Evolutionary conservation across 148 eudicot species (phyloP).

Genomic region (Simmondsia chinensis): DNA sequence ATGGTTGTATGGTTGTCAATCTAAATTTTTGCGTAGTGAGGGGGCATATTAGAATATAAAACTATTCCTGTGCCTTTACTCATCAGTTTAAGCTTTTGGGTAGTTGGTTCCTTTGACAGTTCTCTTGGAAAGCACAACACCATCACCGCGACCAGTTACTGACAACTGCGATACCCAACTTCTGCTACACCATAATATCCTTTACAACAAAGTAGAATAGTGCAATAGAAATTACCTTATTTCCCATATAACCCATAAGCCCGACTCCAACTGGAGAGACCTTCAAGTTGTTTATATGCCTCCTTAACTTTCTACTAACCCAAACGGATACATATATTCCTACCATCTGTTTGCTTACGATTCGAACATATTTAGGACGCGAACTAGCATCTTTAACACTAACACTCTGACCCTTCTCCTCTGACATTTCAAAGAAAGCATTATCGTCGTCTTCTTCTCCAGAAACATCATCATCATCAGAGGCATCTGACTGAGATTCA

Average conservation of each 20-base stretch:
- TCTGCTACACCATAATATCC: neutral
- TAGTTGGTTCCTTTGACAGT: no score
- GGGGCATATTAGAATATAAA: no score
- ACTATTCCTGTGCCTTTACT: no score
- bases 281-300: conserved; percentile 63
- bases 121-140: no score
- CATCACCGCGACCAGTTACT: no score
- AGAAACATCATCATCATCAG: conserved; percentile 29
- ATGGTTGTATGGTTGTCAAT: no score
- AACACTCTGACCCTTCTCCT: conserved; percentile 3
- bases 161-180: no score
- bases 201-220: neutral
- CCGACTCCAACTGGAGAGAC: conserved; percentile 94
- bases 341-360: conserved; percentile 98
- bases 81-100: no score
- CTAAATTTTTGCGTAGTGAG: no score
- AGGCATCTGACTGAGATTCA: conserved; percentile 36
- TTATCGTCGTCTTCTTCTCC: conserved; percentile 59
- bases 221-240: conserved; percentile 47
- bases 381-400: conserved; percentile 10
- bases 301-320: conserved; percentile 69
- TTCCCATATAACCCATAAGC: conserved; percentile 97
- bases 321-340: conserved; percentile 87
- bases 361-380: conserved; percentile 49
- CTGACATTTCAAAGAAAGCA: conserved; percentile 24